Percentiles rank a stretch among this genome's conserved stretches.
phyloP scores from a whole-genome alignment of 371 early-diverging fungal species.

The Actinomortierella ambigua region DNA sequence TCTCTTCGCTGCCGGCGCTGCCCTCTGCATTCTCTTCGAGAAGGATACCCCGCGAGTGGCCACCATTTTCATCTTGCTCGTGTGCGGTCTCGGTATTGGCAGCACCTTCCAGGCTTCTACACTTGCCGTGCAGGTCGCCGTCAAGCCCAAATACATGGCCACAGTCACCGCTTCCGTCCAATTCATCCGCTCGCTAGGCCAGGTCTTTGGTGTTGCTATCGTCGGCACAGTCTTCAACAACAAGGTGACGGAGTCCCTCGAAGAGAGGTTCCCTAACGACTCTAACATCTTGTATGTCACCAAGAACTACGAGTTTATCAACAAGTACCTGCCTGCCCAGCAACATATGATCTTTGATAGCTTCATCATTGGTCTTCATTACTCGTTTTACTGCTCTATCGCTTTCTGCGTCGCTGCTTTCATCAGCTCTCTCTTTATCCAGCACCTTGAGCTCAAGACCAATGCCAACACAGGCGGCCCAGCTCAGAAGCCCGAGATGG shows the following conservation, averaged over 20 bases:
- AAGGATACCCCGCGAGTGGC: constrained; percentile 17
- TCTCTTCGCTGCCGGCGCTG: constrained; percentile 50
- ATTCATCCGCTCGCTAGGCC: constrained; percentile 57
- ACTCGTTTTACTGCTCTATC: constrained; percentile 21
- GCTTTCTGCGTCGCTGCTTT: constrained; percentile 22
- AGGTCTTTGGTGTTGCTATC: constrained; percentile 58
- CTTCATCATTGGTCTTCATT: constrained; percentile 22
- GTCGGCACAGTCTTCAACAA: constrained; percentile 59
- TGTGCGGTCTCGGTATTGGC: constrained; percentile 59
- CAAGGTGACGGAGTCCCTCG: constrained; percentile 19
- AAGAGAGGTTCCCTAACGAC: constrained; percentile 10
- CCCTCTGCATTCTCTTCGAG: constrained; percentile 41
- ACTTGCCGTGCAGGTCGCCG: constrained; percentile 57
- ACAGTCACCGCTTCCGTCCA: constrained; percentile 53
- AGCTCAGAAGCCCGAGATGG: constrained; percentile 13
- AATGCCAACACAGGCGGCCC: constrained; percentile 14
- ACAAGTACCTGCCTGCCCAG: background rate
- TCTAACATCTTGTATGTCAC: constrained; percentile 6
- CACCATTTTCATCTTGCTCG: constrained; percentile 45
- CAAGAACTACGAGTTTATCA: constrained; percentile 11
- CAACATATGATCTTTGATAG: constrained; percentile 7
- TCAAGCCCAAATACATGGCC: constrained; percentile 48
- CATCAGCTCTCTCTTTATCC: constrained; percentile 25
- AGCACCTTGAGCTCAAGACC: constrained; percentile 39
- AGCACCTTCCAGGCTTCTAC: constrained; percentile 47